Conservation (phyloP, 2,329 filamentous ascomycete species). For the Cladosporium sp. region DNA sequence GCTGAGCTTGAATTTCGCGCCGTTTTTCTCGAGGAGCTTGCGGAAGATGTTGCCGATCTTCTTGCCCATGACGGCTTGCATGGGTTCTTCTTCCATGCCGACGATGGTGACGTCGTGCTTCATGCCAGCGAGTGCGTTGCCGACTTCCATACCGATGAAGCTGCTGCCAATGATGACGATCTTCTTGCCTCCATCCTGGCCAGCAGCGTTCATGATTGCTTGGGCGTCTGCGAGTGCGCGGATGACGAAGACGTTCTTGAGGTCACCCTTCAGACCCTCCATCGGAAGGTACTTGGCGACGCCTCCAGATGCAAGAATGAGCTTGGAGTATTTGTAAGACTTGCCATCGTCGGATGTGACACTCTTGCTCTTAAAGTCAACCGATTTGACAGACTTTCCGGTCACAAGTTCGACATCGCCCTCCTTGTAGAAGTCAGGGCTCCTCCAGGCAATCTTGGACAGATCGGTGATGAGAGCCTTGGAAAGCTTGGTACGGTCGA, state of each 20-base stretch:
- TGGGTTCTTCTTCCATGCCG: slow-evolving; percentile 79
- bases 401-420: slow-evolving; percentile 52
- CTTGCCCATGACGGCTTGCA: slow-evolving; percentile 80
- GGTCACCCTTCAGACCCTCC: slow-evolving; percentile 72
- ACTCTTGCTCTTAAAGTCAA: slow-evolving; percentile 71
- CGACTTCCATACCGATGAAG: slow-evolving; percentile 98
- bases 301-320: slow-evolving; percentile 86
- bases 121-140: slow-evolving; percentile 67
- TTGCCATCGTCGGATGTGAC: slow-evolving; percentile 71
- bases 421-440: slow-evolving; percentile 69
- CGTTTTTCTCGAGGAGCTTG: slow-evolving; percentile 72
- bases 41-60: slow-evolving; percentile 78
- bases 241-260: slow-evolving; percentile 82
- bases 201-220: slow-evolving; percentile 72
- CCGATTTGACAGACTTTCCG: slow-evolving; percentile 58
- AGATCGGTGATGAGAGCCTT: slow-evolving; percentile 84
- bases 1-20: slow-evolving; percentile 80
- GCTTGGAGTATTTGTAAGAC: slow-evolving; percentile 73
- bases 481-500: slow-evolving; percentile 92
- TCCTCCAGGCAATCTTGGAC: slow-evolving; percentile 71
- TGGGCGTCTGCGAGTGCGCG: slow-evolving; percentile 72
- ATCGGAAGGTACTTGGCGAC: slow-evolving; percentile 70
- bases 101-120: slow-evolving; percentile 82
- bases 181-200: slow-evolving; percentile 76
- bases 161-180: slow-evolving; percentile 87